Evolutionary conservation across 768 basidiomycete genomes (phyloP).

Genomic region (Floccularia luteovirens): DNA sequence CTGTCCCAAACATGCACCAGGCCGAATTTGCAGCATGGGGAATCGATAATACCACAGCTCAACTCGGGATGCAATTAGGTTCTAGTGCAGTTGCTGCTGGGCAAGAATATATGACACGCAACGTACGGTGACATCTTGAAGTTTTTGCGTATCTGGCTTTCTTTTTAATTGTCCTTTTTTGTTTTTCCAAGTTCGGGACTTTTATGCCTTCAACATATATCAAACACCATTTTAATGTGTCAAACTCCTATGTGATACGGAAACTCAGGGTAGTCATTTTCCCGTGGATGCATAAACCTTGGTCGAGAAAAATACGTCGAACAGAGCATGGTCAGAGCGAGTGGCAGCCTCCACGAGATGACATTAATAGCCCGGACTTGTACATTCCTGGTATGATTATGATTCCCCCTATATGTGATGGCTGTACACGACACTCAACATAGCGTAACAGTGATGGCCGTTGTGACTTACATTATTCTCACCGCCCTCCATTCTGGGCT

Average conservation of each 20-base stretch:
- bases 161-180: constrained; percentile 2
- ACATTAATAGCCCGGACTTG: constrained; percentile 92
- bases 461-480: constrained; percentile 92
- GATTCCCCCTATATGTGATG: constrained; percentile 1
- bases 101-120: constrained; percentile 92
- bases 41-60: constrained; percentile 88
- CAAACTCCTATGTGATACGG: constrained; percentile 88
- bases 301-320: constrained; percentile 64
- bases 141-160: constrained; percentile 2
- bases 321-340: constrained; percentile 64
- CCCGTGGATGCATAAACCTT: constrained; percentile 90
- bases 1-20: constrained; percentile 13
- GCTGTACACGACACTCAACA: not conserved
- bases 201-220: constrained; percentile 69
- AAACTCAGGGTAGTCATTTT: constrained; percentile 89
- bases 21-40: constrained; percentile 71
- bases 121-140: constrained; percentile 42
- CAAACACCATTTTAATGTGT: constrained; percentile 93
- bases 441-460: constrained; percentile 69
- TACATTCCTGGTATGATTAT: constrained; percentile 76
- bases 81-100: constrained; percentile 88
- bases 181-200: constrained; percentile 57
- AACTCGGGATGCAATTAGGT: constrained; percentile 95
- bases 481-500: constrained; percentile 82
- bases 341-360: constrained; percentile 86